Base-by-base conservation (phyloP, 2,329 filamentous ascomycete genomes). In the Xylaria polymorpha region DNA sequence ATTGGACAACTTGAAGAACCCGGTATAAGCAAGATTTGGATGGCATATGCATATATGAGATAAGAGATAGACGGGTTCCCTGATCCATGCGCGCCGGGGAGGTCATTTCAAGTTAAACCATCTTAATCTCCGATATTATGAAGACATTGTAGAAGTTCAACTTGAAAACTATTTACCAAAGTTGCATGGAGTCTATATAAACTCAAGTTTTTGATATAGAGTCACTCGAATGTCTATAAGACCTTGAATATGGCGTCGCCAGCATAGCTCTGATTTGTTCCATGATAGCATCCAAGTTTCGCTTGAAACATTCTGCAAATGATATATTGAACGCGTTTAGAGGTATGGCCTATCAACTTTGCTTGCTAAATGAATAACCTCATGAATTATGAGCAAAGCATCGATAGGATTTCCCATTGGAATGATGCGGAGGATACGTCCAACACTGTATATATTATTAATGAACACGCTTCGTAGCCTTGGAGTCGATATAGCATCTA, bases 21-120 rank as follows among this genome's bases (percentile, higher is more conserved):
- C 60, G 51, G 10, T 65, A 68, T 57, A 37, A 61, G 65, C 65
- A 68, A 60, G 25, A 32, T 20, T 4, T 39, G 25, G 15, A 8
- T 43, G 22, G 32, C 3, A 1, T 39, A 58, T 55, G 63, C 29
- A 66, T 12, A 39, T 55, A 61, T 37, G 5, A 25, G 29, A 18
- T 55, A 55, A 3, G 3, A 4, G 12, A 9, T 14, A 37, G 35
- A 29, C 25, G 25, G 25, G 25, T n/a, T n/a, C n/a, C n/a, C n/a
- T n/a, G n/a, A n/a, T n/a, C n/a, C n/a, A n/a, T n/a, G n/a, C n/a
- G n/a, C n/a, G n/a, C n/a, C n/a, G n/a, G n/a, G n/a, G n/a, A n/a
- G n/a, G n/a, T n/a, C n/a, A n/a, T n/a, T n/a, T n/a, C n/a, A 37
- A 37, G 35, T 37, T 37, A 12, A 12, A 37, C 10, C 35, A 37